Evolutionary conservation across 164 flowering plant genomes (phyloP), one percentile per base, ranked within the genome.

Genomic region (Umbellularia californica): DNA sequence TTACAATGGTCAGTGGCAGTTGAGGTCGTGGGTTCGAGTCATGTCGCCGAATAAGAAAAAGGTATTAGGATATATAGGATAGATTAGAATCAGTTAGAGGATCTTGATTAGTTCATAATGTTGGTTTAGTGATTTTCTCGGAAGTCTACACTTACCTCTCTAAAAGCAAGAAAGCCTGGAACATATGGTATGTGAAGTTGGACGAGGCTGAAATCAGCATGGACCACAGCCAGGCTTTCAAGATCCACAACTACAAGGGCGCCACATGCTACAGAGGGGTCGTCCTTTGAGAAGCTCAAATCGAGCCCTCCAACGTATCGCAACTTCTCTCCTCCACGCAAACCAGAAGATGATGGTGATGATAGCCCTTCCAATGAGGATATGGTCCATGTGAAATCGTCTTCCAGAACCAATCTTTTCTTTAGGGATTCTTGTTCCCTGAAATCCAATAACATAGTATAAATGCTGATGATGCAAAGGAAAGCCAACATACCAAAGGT

Each of bases 221-320:
- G 84, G 15, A 92, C 89, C n/a, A 92, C 85, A 65, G 84, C 75
- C 14, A 88, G 75, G 73, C 77, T 82, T 3, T 70, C 73, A 47
- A 89, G 72, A 75, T 91, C 91, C 75, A 94, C 60, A 58, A 94
- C 87, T 27, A 94, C 95, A 51, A 94, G 88, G 14, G 87, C 82
- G 17, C 82, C 98, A 79, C 97, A 94, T 0, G 95, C 96, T 23
- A 87, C 35, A 27, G 86, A 81, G 11, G 92, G 82, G 22, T 88
- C 93, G 20, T 88, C 86, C 79, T 89, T 89, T 6, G 87, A 88
- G 82, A 86, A 92, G 83, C 97, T 94, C 73, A 94, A 75, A 77
- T 95, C 98, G 68, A 91, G 95, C n/a, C 98, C 98, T 71, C 93
- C 97, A 9, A 92, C 87, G 75, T 89, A 91, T 74, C 83, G 85